Evolutionary conservation across 1,139 yeast genomes (phyloP).

Genomic region (Taphrina betulina): DNA sequence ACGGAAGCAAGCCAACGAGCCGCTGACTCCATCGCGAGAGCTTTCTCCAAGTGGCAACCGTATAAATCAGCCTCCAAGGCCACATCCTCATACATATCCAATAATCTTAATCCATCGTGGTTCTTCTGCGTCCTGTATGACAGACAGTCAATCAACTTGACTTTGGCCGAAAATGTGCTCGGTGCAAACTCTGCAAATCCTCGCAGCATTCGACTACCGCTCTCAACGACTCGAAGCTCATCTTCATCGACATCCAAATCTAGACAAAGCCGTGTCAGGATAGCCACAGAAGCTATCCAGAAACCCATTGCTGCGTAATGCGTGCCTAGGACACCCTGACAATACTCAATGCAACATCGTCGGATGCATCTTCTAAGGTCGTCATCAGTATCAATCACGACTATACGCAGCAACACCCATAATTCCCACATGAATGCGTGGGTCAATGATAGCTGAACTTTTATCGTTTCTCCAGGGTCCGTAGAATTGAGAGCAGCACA

Average conservation of each 20-base stretch:
- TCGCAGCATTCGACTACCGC: neutral
- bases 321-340: slow-evolving; percentile 7
- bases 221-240: neutral
- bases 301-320: slow-evolving; percentile 3
- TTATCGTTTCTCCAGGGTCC: neutral
- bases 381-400: neutral
- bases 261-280: too few species aligned
- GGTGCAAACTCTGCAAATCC: slow-evolving; percentile 12
- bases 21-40: slow-evolving; percentile 2
- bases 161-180: slow-evolving; percentile 6
- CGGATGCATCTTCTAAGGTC: neutral
- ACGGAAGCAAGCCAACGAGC: slow-evolving; percentile 5
- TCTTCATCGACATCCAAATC: neutral
- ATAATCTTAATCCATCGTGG: neutral
- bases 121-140: neutral
- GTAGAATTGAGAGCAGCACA: neutral
- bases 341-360: slow-evolving; percentile 1
- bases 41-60: neutral
- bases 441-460: neutral
- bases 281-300: neutral
- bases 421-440: slow-evolving; percentile 17
- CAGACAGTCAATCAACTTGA: slow-evolving; percentile 4
- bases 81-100: slow-evolving; percentile 5
- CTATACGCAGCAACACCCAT: neutral
- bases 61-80: neutral